Base-by-base conservation (phyloP, 2,329 filamentous ascomycete genomes). In the Verticillium longisporum region DNA sequence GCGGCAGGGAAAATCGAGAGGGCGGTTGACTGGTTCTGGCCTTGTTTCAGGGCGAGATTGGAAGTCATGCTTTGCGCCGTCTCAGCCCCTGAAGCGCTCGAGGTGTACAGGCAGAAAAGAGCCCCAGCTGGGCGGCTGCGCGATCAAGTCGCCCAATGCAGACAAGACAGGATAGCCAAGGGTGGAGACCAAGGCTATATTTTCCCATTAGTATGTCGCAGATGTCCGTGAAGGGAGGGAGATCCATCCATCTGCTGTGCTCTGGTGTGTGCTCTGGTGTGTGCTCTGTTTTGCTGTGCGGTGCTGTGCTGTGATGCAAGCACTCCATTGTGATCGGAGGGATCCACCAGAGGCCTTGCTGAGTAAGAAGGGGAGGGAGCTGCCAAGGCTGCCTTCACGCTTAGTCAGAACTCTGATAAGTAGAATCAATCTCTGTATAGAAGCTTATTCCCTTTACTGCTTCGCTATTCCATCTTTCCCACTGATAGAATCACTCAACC, bases 41-140 rank as follows among this genome's bases (percentile, higher is more conserved):
- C 37, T 11, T 58, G 56, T 58, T 58, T 58, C 56, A 58, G 56
- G 56, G 18, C 56, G 56, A 58, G 56, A 58, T 58, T 58, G 56
- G 26, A 26, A 50, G 45, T 58, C 56, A 58, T 58, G 56, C 56
- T 26, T 53, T 53, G 45, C 45, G 45, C 45, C 45, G 45, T 53
- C 45, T 53, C 45, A 53, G 45, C 18, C 45, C 45, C 45, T 53
- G 45, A 53, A 53, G 45, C 18, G 45, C 45, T 18, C 9, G 21
- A 18, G 45, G 45, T 53, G 18, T 10, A 53, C 45, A 53, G 21
- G 45, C 45, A 26, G 10, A 53, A 31, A 11, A 18, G 45, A 10
- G 45, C 45, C 45, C 21, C 45, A 18, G 21, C 45, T 53, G 45
- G 45, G 45, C 45, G 18, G 21, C 26, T 31, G 26, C 26, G 26